A percentile compares a stretch with the other conserved stretches of the same genome.
These are phyloP conservation scores for Zygotorulaspora sp. DNA, from an alignment of 805 yeast genomes.

Conservation along the genomic window DNA sequence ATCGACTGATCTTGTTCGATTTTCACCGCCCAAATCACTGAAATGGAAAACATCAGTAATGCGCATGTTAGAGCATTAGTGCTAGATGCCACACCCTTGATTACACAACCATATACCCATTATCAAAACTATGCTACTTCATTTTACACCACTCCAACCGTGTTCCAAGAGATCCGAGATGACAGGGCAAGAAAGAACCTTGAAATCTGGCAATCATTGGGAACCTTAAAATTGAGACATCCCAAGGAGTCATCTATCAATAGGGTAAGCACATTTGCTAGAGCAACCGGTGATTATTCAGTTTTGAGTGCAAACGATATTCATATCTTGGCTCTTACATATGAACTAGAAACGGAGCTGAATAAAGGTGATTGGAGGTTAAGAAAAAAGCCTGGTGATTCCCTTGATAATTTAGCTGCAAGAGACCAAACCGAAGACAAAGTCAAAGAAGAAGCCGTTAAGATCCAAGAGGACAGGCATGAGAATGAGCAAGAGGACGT, in stretches of 20 bases:
- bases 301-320: constrained; percentile 89
- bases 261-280: constrained; percentile 70
- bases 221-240: constrained; percentile 62
- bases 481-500: constrained; percentile 62
- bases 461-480: constrained; percentile 39
- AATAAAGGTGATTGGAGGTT: constrained; percentile 67
- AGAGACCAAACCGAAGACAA: constrained; percentile 10
- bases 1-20: no score
- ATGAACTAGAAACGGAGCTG: constrained; percentile 73
- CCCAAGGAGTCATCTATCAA: constrained; percentile 64
- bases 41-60: constrained; percentile 7
- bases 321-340: constrained; percentile 85
- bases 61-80: constrained; percentile 55
- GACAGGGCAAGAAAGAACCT: constrained; percentile 77
- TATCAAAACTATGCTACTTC: constrained; percentile 62
- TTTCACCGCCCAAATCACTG: no score
- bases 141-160: constrained; percentile 92
- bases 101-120: constrained; percentile 75
- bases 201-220: constrained; percentile 63
- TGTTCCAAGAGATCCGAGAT: constrained; percentile 79
- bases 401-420: constrained; percentile 27
- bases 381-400: constrained; percentile 69
- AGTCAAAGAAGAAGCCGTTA: constrained; percentile 10
- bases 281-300: constrained; percentile 82
- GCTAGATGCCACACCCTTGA: constrained; percentile 92